These are phyloP conservation scores for Thalassiosira delicatula DNA, from an alignment of 352 stramenopile genomes.

Conservation along the genomic window DNA sequence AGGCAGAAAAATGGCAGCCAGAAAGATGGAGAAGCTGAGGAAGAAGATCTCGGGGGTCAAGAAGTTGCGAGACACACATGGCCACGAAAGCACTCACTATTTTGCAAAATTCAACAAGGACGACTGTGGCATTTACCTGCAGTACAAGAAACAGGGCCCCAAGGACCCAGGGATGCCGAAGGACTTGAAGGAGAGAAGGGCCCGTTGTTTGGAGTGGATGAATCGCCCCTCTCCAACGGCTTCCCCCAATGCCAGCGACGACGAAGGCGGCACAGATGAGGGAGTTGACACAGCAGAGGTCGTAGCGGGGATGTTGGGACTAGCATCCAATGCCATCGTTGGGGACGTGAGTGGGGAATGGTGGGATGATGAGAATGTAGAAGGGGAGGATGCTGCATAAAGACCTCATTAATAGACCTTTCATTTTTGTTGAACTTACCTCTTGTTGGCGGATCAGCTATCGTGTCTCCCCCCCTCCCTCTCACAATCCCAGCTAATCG, in stretches of 20 bases:
- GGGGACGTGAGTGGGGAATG: too few species aligned
- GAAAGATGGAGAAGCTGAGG: neutral
- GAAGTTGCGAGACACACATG: neutral
- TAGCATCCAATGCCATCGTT: neutral
- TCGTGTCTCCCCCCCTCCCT: too few species aligned
- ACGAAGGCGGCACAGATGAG: neutral
- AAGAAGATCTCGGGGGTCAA: neutral
- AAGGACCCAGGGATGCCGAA: slow-evolving; percentile 13
- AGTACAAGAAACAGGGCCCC: neutral
- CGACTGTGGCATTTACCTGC: neutral
- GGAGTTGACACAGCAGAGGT: neutral
- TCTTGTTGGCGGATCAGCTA: too few species aligned
- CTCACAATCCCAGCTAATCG: too few species aligned
- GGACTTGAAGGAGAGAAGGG: neutral
- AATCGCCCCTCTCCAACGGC: neutral
- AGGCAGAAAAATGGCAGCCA: neutral
- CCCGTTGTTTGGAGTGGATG: slow-evolving; percentile 5
- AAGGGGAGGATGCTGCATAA: too few species aligned
- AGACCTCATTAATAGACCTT: too few species aligned
- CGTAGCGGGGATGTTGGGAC: neutral
- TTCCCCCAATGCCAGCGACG: slow-evolving; percentile 4
- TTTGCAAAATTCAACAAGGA: neutral
- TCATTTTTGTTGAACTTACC: too few species aligned
- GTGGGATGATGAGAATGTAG: too few species aligned
- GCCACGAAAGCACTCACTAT: slow-evolving; percentile 2